Conservation (phyloP, 2,329 filamentous ascomycete genomes). For the Periconia macrospinosa region DNA sequence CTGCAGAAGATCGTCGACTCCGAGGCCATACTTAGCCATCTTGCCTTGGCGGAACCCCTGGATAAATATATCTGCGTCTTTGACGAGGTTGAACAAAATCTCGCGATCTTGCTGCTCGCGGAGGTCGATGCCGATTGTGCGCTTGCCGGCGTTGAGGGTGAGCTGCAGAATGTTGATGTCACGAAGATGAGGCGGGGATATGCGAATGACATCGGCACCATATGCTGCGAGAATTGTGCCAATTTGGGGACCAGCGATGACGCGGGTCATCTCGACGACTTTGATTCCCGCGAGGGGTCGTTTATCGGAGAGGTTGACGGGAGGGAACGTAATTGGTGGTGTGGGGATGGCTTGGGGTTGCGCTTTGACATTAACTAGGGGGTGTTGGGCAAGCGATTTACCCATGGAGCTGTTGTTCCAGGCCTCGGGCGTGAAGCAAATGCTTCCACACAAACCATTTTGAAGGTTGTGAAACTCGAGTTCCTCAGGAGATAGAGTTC, state of each 20-base stretch:
- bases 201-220: slow-evolving; percentile 49
- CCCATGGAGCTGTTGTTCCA: slow-evolving; percentile 52
- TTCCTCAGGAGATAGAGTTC: slow-evolving; percentile 37
- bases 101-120: slow-evolving; percentile 30
- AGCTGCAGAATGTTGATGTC: slow-evolving; percentile 40
- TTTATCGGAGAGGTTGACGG: slow-evolving; percentile 21
- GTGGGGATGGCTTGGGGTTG: slow-evolving; percentile 33
- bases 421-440: slow-evolving; percentile 48
- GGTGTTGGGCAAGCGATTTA: slow-evolving; percentile 45
- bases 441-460: slow-evolving; percentile 40
- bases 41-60: slow-evolving; percentile 54
- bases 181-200: slow-evolving; percentile 41
- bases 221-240: slow-evolving; percentile 42
- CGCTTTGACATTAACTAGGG: slow-evolving; percentile 44
- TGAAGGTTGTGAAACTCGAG: slow-evolving; percentile 19
- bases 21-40: slow-evolving; percentile 48
- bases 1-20: slow-evolving; percentile 45
- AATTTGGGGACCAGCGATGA: slow-evolving; percentile 47
- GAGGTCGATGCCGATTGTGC: slow-evolving; percentile 49
- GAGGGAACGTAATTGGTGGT: slow-evolving; percentile 30
- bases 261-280: slow-evolving; percentile 39
- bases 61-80: slow-evolving; percentile 55
- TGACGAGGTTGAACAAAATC: slow-evolving; percentile 44
- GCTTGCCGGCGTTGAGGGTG: slow-evolving; percentile 48
- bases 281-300: slow-evolving; percentile 47